These are phyloP conservation scores for Penicillium subrubescens DNA, from an alignment of 495 filamentous ascomycete species.

Conservation along the genomic window DNA sequence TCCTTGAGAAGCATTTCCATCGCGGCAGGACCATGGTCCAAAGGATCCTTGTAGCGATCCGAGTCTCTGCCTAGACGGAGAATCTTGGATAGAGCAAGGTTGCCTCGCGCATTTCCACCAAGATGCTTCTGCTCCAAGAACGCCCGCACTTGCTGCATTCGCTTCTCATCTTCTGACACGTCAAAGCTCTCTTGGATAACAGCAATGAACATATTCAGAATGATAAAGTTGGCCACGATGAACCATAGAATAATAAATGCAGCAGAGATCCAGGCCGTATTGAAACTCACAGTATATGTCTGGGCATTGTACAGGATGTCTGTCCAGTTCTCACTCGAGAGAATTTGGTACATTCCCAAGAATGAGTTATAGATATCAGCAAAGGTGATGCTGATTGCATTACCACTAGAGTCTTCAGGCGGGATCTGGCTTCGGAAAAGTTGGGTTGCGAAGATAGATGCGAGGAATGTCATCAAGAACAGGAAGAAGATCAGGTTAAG, in stretches of 20 bases:
- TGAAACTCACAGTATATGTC: slow-evolving; percentile 55
- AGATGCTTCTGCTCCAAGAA: slow-evolving; percentile 92
- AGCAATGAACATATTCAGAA: slow-evolving; percentile 99
- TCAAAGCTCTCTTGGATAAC: slow-evolving; percentile 99
- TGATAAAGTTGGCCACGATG: slow-evolving; percentile 91
- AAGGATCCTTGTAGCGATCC: slow-evolving; percentile 69
- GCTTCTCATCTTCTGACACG: slow-evolving; percentile 98
- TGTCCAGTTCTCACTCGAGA: slow-evolving; percentile 99
- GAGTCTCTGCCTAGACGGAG: slow-evolving; percentile 73
- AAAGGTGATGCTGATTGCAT: slow-evolving; percentile 71
- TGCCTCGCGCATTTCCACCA: slow-evolving; percentile 61
- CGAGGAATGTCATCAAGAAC: slow-evolving; percentile 91
- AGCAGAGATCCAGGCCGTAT: slow-evolving; percentile 91
- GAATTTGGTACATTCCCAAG: slow-evolving; percentile 95
- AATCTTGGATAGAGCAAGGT: slow-evolving; percentile 84
- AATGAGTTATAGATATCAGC: slow-evolving; percentile 92
- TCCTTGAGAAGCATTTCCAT: slow-evolving; percentile 96
- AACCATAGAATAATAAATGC: slow-evolving; percentile 95
- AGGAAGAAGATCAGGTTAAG: slow-evolving; percentile 95
- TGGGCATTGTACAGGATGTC: slow-evolving; percentile 82
- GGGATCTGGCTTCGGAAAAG: slow-evolving; percentile 88
- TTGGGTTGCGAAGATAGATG: slow-evolving; percentile 90
- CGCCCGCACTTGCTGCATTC: slow-evolving; percentile 89
- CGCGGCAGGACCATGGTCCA: slow-evolving; percentile 84
- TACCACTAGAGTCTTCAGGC: slow-evolving; percentile 52